These are phyloP conservation scores for Salicornia ramosissima DNA, from an alignment of 148 eudicot species.

Conservation along the genomic window DNA sequence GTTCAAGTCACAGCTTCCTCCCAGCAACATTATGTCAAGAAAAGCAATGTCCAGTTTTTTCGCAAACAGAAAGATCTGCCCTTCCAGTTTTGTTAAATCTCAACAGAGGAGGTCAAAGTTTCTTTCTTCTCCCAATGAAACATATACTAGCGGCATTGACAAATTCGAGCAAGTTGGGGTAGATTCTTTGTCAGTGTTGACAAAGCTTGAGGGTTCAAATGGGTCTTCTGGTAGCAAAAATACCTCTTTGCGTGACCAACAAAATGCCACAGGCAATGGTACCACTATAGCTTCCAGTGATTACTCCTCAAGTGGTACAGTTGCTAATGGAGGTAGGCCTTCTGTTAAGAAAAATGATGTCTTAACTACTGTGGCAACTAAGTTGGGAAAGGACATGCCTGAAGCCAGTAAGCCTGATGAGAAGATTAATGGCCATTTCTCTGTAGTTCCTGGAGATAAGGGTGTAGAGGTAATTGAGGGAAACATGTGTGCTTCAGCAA, in stretches of 20 bases:
- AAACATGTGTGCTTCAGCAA: slow-evolving; percentile 94
- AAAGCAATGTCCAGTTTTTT: slow-evolving; percentile 72
- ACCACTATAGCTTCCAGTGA: slow-evolving; percentile 17
- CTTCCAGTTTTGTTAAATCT: slow-evolving; percentile 37
- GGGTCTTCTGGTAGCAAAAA: slow-evolving; percentile 38
- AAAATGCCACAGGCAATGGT: slow-evolving; percentile 26
- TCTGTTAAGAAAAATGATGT: slow-evolving; percentile 15
- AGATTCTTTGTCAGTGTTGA: slow-evolving; percentile 19
- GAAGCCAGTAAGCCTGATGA: slow-evolving; percentile 23
- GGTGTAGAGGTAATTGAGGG: slow-evolving; percentile 46
- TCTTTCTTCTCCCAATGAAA: slow-evolving; percentile 30
- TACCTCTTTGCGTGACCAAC: slow-evolving; percentile 21
- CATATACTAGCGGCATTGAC: slow-evolving; percentile 20
- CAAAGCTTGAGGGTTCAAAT: slow-evolving; percentile 30
- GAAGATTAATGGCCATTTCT: slow-evolving; percentile 31
- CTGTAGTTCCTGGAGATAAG: slow-evolving; percentile 35
- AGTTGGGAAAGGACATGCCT: slow-evolving; percentile 18
- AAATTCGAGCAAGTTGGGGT: slow-evolving; percentile 27
- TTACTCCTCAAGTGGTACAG: slow-evolving; percentile 26
- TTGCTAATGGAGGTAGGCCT: slow-evolving; percentile 23
- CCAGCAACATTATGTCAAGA: slow-evolving; percentile 59
- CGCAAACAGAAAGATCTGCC: slow-evolving; percentile 49
- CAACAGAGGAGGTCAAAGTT: slow-evolving; percentile 36
- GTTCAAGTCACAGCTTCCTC: slow-evolving; percentile 69
- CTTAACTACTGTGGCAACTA: slow-evolving; percentile 19